These are phyloP conservation scores for Fusarium miscanthi DNA, from an alignment of 2,329 filamentous ascomycete genomes.

Conservation along the genomic window DNA sequence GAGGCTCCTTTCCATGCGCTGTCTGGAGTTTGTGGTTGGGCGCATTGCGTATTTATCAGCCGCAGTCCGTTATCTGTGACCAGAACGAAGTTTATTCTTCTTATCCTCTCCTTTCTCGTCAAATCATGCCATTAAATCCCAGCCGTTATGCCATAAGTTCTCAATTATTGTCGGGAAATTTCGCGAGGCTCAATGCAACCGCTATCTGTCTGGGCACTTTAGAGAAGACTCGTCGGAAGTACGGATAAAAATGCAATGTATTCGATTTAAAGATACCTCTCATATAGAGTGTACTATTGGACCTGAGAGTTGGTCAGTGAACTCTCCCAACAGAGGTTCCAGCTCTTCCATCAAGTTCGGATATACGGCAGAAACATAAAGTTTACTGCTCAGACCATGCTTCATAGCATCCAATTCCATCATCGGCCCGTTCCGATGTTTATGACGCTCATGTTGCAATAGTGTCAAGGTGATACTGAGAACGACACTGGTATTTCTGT, in stretches of 20 bases:
- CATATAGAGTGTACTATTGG: too few relatives aligned
- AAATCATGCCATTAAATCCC: background rate
- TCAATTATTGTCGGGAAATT: background rate
- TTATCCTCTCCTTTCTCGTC: background rate
- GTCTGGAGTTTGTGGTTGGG: background rate
- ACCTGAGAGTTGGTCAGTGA: background rate
- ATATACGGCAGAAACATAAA: background rate
- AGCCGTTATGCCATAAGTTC: background rate
- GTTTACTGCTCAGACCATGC: background rate
- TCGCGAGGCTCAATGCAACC: accelerated
- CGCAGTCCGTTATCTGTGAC: accelerated
- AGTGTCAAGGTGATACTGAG: accelerated
- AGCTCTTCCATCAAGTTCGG: background rate
- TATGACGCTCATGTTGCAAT: accelerated
- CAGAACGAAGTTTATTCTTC: background rate
- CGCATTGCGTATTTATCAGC: background rate
- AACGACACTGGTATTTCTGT: accelerated
- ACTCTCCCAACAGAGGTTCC: background rate
- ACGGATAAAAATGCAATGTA: too few relatives aligned
- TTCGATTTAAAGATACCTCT: too few relatives aligned
- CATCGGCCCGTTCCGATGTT: background rate
- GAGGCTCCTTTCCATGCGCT: background rate
- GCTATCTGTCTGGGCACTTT: accelerated
- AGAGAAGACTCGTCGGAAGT: background rate
- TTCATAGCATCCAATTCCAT: too few relatives aligned